Conservation (phyloP, 768 basidiomycete genomes). For the Amanita pseudoporphyria region DNA sequence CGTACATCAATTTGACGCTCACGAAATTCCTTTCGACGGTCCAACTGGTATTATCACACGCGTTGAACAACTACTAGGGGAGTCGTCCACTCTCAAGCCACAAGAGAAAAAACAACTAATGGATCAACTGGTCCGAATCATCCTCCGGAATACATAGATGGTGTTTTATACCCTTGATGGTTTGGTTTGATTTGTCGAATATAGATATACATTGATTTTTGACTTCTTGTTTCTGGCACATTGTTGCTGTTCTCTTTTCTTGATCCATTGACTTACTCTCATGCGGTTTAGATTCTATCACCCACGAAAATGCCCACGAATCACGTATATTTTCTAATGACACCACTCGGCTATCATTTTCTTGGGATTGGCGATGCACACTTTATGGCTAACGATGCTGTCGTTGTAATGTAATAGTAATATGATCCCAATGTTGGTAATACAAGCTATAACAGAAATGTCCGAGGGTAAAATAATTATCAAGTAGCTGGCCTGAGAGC, state of each 20-base stretch:
- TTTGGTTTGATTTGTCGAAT: neutral
- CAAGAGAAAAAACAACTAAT: constrained; percentile 44
- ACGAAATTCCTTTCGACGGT: constrained; percentile 68
- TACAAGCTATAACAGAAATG: neutral
- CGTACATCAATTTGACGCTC: constrained; percentile 66
- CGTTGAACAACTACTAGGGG: constrained; percentile 49
- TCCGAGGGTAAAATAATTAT: neutral
- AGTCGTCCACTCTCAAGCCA: constrained; percentile 33
- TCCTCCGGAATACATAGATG: constrained; percentile 37
- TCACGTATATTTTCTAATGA: neutral
- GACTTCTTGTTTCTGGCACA: neutral
- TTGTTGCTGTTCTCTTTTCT: neutral
- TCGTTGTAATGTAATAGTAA: constrained; percentile 6
- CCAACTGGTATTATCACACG: constrained; percentile 58
- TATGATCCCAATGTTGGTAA: neutral
- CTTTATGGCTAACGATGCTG: constrained; percentile 2
- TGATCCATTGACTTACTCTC: neutral
- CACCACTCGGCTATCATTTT: neutral
- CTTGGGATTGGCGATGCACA: neutral
- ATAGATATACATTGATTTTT: neutral
- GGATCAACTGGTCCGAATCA: constrained; percentile 51
- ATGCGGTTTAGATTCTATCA: no score
- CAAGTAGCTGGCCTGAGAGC: constrained; percentile 66
- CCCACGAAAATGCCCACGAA: neutral
- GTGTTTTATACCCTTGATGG: neutral